A percentile compares a stretch with the other conserved stretches of the same genome.
phyloP scores from a whole-genome alignment of 805 yeast genomes.

The Ogataea polymorpha region DNA sequence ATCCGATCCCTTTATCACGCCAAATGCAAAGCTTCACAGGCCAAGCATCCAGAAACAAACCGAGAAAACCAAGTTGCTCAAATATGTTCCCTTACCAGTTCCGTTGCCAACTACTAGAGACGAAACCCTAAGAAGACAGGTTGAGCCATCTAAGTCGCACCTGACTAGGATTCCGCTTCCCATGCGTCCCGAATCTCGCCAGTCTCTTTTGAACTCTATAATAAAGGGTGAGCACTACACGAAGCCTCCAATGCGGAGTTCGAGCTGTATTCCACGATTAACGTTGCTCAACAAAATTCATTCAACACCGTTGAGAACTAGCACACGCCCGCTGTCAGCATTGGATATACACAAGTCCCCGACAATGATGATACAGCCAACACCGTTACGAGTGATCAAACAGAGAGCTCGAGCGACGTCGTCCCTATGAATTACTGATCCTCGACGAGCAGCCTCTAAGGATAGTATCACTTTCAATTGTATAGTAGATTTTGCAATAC shows the following conservation, averaged over 20 bases:
- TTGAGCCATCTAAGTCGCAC: conserved; percentile 1
- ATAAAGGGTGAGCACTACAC: not conserved
- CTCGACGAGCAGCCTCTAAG: conserved; percentile 9
- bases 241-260: not conserved
- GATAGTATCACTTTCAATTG: conserved; percentile 32
- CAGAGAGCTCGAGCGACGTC: conserved; percentile 24
- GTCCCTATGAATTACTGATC: conserved; percentile 13
- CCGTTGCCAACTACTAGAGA: conserved; percentile 21
- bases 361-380: conserved; percentile 16
- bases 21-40: conserved; percentile 18
- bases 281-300: not conserved
- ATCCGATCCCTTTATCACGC: conserved; percentile 33
- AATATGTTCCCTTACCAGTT: conserved; percentile 28
- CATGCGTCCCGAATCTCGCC: conserved; percentile 23
- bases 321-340: conserved; percentile 4
- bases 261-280: conserved; percentile 7
- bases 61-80: conserved; percentile 12
- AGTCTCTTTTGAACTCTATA: conserved; percentile 19
- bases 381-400: conserved; percentile 21
- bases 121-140: not conserved
- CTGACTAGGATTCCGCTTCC: conserved; percentile 29
- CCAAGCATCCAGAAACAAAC: conserved; percentile 15
- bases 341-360: conserved; percentile 6
- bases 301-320: not conserved
- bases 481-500: conserved; percentile 15